Evolutionary conservation across 2,329 filamentous ascomycete genomes (phyloP), one percentile per base, ranked within the genome.

Genomic region (Colletotrichum noveboracense): DNA sequence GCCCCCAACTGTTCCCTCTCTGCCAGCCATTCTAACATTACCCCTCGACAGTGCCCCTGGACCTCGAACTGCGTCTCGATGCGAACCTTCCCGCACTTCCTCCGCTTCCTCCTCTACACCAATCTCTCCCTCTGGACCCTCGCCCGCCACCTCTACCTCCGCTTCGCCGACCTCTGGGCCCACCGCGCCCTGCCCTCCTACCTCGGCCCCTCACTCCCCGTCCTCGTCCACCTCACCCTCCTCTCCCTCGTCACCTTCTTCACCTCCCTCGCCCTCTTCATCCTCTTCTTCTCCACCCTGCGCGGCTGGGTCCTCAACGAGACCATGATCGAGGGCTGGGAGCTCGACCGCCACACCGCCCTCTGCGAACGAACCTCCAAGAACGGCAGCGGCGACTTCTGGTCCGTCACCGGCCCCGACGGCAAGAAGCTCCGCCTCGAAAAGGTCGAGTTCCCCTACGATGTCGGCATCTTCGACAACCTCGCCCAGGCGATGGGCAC

Each of bases 241-340:
- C 85, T 95, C 2, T 82, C 87, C 0, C 81, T 93, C n/a, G 83
- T 89, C 16, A 91, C 91, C 80, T 88, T 89, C 62, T 81, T 93
- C 38, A 91, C 92, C 0, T 86, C 91, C 10, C 88, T 96, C 67
- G 91, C 89, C 1, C 87, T 97, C 2, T 84, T 85, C 2, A 87
- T 97, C 48, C 89, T 97, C 76, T 85, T 96, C 5, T 82, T 89
- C n/a, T 90, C 91, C 7, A 92, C 93, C 0, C 72, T 90, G 2
- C 91, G 90, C 82, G 89, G 88, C 70, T 92, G 94, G 82, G 79
- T 89, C 6, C 87, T 93, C 76, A 96, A 96, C 85, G 92, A 89
- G 18, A 96, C 94, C 28, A 95, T 94, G 82, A 97, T 97, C 79
- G 95, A 97, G 84, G 89, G 89, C 76, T 96, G 94, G 94, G 94